These are phyloP conservation scores for Diaporthe australafricana DNA, from an alignment of 2,329 filamentous ascomycete species.

Conservation along the genomic window DNA sequence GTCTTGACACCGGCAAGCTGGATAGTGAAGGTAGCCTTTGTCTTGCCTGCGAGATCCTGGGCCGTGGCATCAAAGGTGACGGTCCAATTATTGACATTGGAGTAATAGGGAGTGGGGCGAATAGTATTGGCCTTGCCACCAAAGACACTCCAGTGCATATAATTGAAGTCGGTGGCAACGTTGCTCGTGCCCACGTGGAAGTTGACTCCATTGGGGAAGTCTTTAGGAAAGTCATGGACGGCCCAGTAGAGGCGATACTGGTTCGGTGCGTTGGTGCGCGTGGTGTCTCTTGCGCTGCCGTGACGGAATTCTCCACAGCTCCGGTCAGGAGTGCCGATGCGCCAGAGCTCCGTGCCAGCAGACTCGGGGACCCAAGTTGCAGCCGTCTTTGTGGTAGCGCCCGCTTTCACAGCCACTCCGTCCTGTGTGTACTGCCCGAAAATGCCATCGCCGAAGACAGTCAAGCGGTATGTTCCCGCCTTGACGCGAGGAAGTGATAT, in stretches of 20 bases:
- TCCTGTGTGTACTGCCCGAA: conserved; percentile 71
- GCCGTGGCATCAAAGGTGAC: conserved; percentile 61
- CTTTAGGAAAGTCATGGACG: conserved; percentile 66
- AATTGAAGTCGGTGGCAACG: conserved; percentile 65
- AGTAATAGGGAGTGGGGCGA: conserved; percentile 54
- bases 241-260: conserved; percentile 73
- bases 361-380: conserved; percentile 65
- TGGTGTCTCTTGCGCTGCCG: conserved; percentile 60
- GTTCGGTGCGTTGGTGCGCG: conserved; percentile 61
- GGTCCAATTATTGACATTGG: conserved; percentile 70
- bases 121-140: conserved; percentile 63
- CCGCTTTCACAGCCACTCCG: conserved; percentile 55
- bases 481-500: conserved; percentile 65
- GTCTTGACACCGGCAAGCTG: conserved; percentile 73
- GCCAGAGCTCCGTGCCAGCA: conserved; percentile 69
- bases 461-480: conserved; percentile 70
- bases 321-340: conserved; percentile 72
- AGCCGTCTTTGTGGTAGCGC: conserved; percentile 52
- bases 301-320: conserved; percentile 70
- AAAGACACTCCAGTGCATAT: conserved; percentile 74
- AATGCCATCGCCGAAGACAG: conserved; percentile 70
- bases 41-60: conserved; percentile 54
- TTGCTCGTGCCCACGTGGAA: conserved; percentile 67
- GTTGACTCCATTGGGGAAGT: conserved; percentile 68
- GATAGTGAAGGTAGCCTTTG: conserved; percentile 68